Base-by-base conservation (phyloP, 306 rosid genomes). In the Senna siamea region DNA sequence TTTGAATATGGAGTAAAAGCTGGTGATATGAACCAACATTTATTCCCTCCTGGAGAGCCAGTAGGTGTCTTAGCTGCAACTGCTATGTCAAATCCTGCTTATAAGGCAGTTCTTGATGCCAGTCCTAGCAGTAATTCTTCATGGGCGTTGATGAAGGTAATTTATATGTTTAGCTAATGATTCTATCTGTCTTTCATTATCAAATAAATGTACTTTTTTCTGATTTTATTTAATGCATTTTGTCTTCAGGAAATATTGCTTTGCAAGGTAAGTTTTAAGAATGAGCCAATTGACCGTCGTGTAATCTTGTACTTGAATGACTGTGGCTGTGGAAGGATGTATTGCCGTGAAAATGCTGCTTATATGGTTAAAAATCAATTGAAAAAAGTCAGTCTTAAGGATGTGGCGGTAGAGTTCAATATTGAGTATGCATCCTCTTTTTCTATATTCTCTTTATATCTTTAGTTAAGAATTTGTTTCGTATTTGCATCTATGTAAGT, bases 1-100 rank as follows among this genome's bases (percentile, higher is more conserved):
- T 92, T 92, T 66, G 91, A 88, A 19, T 94, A 94, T 83, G 99
- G 95, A 32, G 56, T 63, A 7, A 80, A 80, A 41, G 68, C 77
- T 41, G 90, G 90, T 70, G 81, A 76, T 34, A 62, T 50, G 37
- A 64, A 83, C 12, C 77, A 78, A 8, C 85, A 60, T 62, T 70
- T 92, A 23, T 88, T 88, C 63, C 97, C 99, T 80, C 81, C 99
- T 17, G 99, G 99, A 8, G 99, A 92, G 86, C 99, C 99, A 63
- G 99, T 94, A 52, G 99, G 99, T 9, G 97, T 92, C 63, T 80
- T 94, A 76, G 99, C 97, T 58, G 99, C 99, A 65, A 94, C 99
- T 4, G 85, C 97, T 0, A 94, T 94, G 97, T 94, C 99, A 11
- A 94, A 86, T 82, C 99, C 99, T 83, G 99, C 99, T 3, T 94